Evolutionary conservation across 495 filamentous ascomycete species (phyloP).

Genomic region (Daldinia grandis): DNA sequence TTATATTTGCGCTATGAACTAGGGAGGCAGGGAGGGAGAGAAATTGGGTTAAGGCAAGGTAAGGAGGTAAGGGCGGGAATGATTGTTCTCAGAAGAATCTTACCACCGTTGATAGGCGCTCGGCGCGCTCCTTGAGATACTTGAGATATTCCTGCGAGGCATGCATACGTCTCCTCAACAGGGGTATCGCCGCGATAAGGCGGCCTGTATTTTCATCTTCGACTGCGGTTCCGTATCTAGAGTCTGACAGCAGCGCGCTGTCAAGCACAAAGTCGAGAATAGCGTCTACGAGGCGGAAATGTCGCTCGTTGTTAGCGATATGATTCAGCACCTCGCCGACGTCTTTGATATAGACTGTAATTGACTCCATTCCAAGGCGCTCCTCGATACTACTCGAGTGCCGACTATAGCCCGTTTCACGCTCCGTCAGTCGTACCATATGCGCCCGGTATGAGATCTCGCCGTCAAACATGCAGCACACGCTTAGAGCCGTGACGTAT

Average conservation of each 20-base stretch:
- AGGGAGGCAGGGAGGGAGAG: no score
- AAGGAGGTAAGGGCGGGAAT: background rate
- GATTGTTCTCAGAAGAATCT: background rate
- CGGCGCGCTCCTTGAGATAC: constrained; percentile 37
- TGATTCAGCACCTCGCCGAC: constrained; percentile 33
- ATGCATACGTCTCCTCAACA: constrained; percentile 34
- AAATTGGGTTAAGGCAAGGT: no score
- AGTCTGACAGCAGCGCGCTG: constrained; percentile 9
- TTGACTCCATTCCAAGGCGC: constrained; percentile 26
- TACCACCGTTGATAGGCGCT: constrained; percentile 40
- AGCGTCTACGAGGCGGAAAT: constrained; percentile 26
- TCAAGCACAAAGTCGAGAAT: constrained; percentile 29
- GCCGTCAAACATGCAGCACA: constrained; percentile 35
- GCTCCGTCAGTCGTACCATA: constrained; percentile 34
- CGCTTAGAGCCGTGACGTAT: constrained; percentile 34
- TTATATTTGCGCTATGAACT: background rate
- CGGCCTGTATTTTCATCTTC: constrained; percentile 7
- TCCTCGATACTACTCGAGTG: constrained; percentile 29
- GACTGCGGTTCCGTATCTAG: background rate
- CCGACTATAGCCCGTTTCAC: constrained; percentile 29
- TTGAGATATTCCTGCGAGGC: constrained; percentile 38
- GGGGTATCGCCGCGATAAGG: constrained; percentile 27
- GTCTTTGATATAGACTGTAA: constrained; percentile 32
- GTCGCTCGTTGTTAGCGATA: constrained; percentile 30
- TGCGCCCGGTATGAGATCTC: constrained; percentile 35